Evolutionary conservation across 148 eudicot species (phyloP).

Genomic region (Arbutus unedo): DNA sequence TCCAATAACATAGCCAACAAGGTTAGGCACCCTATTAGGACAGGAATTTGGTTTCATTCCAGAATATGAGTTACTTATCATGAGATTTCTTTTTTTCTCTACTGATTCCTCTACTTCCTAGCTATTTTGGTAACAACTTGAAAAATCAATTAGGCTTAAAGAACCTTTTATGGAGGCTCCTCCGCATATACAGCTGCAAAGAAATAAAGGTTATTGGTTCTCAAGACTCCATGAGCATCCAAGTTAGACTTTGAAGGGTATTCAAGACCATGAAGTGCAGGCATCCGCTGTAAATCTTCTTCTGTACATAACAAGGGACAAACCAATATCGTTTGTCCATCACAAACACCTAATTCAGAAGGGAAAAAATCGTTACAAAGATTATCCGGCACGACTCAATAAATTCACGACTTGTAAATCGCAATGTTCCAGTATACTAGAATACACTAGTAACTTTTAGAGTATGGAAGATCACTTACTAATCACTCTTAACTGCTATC

Average conservation of each 20-base stretch:
- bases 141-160: background rate
- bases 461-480: background rate
- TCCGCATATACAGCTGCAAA: background rate
- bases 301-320: conserved; percentile 75
- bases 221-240: conserved; percentile 60
- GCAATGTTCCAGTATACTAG: background rate
- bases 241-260: conserved; percentile 83
- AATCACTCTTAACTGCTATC: background rate
- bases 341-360: conserved; percentile 67
- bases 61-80: too few species aligned
- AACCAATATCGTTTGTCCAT: conserved; percentile 72
- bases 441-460: background rate
- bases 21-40: too few species aligned
- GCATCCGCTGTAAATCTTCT: conserved; percentile 79
- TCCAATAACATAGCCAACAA: too few species aligned
- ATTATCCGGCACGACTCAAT: background rate
- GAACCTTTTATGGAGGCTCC: conserved; percentile 4
- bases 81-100: too few species aligned
- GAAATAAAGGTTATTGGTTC: background rate
- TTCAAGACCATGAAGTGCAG: conserved; percentile 89
- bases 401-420: background rate
- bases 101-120: too few species aligned
- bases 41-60: too few species aligned
- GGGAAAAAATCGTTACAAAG: background rate
- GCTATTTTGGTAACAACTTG: background rate